Evolutionary conservation across 1,284 basidiomycete species (phyloP).

Genomic region (Malassezia vespertilionis): DNA sequence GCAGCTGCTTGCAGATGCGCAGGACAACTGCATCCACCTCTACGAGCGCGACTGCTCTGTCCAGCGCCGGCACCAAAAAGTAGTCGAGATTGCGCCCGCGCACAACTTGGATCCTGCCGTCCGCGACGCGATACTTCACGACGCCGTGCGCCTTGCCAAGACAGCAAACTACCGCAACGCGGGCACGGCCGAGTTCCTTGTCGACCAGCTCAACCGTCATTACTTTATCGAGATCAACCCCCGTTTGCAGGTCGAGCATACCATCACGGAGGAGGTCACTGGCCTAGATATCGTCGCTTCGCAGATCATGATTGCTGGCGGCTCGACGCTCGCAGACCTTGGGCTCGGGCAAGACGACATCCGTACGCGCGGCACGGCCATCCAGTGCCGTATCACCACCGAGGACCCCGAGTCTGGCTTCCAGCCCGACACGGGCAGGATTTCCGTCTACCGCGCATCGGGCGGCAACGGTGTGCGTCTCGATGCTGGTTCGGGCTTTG

Average conservation of each 20-base stretch:
- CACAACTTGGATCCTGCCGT: slow-evolving; percentile 83
- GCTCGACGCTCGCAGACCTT: slow-evolving; percentile 85
- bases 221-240: slow-evolving; percentile 83
- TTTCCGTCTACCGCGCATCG: slow-evolving; percentile 95
- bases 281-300: slow-evolving; percentile 97
- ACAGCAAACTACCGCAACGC: slow-evolving; percentile 90
- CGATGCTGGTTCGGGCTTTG: slow-evolving; percentile 93
- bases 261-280: slow-evolving; percentile 82
- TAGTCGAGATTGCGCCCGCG: slow-evolving; percentile 96
- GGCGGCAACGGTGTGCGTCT: slow-evolving; percentile 97
- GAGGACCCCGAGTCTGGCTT: slow-evolving; percentile 82
- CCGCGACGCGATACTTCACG: slow-evolving; percentile 70
- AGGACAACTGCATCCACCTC: slow-evolving; percentile 88
- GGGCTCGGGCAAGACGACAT: slow-evolving; percentile 95
- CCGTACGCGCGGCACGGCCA: slow-evolving; percentile 89
- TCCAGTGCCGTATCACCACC: slow-evolving; percentile 98
- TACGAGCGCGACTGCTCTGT: slow-evolving; percentile 99
- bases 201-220: slow-evolving; percentile 86
- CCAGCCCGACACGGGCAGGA: slow-evolving; percentile 98
- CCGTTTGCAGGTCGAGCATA: slow-evolving; percentile 52
- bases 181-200: slow-evolving; percentile 81
- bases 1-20: slow-evolving; percentile 77
- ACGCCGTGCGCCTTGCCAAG: slow-evolving; percentile 88
- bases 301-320: slow-evolving; percentile 96
- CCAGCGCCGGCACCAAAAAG: slow-evolving; percentile 93